A percentile compares a stretch with the other conserved stretches of the same genome.
These are phyloP conservation scores for Castanopsis chinensis DNA, from an alignment of 306 rosid species.

Conservation along the genomic window DNA sequence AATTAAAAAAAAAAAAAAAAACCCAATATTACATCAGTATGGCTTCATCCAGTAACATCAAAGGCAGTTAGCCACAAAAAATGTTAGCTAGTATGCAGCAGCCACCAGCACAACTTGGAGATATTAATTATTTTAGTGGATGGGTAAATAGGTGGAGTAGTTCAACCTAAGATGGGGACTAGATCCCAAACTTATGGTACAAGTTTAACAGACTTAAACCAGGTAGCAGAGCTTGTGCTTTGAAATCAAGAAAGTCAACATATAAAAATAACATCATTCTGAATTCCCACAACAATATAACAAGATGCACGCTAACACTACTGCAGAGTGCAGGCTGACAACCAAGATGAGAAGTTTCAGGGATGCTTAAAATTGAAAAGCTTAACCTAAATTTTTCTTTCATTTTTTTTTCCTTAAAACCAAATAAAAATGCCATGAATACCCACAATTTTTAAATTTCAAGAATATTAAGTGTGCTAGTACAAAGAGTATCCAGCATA, in stretches of 20 bases:
- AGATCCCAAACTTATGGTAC: background rate
- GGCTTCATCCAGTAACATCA: background rate
- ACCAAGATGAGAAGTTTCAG: background rate
- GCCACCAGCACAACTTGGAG: background rate
- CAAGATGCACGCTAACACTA: background rate
- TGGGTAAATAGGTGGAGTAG: background rate
- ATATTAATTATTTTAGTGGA: background rate
- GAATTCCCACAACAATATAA: background rate
- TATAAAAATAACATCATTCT: background rate
- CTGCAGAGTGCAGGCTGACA: background rate
- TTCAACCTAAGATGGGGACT: background rate
- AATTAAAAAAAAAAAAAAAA: background rate
- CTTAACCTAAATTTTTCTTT: background rate
- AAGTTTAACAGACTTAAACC: background rate
- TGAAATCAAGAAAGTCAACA: background rate
- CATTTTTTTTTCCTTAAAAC: background rate
- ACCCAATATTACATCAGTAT: background rate
- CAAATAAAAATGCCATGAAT: background rate
- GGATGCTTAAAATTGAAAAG: background rate
- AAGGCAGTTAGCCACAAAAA: background rate
- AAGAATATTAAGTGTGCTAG: background rate
- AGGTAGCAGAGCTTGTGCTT: background rate
- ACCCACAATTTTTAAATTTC: background rate
- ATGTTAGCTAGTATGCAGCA: background rate
- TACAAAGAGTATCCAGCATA: background rate